Evolutionary conservation across 2,329 filamentous ascomycete genomes (phyloP).

Genomic region (Fusarium robinianum): DNA sequence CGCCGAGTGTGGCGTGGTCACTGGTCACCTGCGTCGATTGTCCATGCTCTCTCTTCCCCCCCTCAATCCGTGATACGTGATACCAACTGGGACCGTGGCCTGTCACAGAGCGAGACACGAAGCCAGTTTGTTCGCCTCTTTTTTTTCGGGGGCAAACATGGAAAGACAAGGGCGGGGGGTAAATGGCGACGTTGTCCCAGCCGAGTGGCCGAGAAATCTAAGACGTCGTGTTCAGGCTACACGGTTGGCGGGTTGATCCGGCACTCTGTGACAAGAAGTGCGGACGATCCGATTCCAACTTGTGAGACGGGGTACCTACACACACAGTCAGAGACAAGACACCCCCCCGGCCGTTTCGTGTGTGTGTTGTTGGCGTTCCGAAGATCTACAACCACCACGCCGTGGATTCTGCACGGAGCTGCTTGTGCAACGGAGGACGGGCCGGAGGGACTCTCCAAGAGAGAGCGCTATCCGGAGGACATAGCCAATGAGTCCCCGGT

Average conservation of each 20-base stretch:
- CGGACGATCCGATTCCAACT: constrained; percentile 20
- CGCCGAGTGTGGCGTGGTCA: constrained; percentile 24
- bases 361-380: constrained; percentile 9
- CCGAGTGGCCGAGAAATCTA: constrained; percentile 10
- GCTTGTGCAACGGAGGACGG: constrained; percentile 1
- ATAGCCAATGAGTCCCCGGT: too few species aligned
- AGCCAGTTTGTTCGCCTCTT: too few species aligned
- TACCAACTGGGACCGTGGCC: constrained; percentile 4
- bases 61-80: constrained; percentile 11
- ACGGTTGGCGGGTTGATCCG: constrained; percentile 20
- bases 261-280: constrained; percentile 9
- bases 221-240: constrained; percentile 15
- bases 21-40: constrained; percentile 6
- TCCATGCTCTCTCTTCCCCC: constrained; percentile 3
- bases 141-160: too few species aligned
- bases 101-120: constrained; percentile 6
- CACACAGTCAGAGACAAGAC: constrained; percentile 1
- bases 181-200: too few species aligned
- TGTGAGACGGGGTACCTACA: constrained; percentile 6
- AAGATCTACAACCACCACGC: constrained; percentile 8
- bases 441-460: neutral
- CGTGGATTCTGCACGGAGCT: too few species aligned
- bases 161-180: too few species aligned
- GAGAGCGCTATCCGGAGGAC: too few species aligned
- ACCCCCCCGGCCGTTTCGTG: neutral